Evolutionary conservation across 2,329 filamentous ascomycete species (phyloP), one percentile per base, ranked within the genome.

Genomic region (Zymoseptoria brevis): DNA sequence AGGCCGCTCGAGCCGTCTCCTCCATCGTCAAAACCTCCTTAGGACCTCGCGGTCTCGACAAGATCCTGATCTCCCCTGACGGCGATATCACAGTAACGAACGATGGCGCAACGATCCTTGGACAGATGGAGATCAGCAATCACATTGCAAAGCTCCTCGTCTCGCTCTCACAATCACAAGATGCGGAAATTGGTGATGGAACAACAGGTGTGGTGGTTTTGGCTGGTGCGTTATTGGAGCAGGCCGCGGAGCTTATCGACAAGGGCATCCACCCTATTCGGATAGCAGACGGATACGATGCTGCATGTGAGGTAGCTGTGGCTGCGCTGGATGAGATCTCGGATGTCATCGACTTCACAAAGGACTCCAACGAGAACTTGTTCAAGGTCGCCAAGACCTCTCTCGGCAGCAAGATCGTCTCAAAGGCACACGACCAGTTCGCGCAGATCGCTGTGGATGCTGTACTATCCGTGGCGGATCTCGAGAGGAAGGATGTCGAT

Each of bases 11-110:
- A 74, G 97, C 94, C 60, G 92, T 99, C 69, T 89, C 94, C 68
- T 96, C 91, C 78, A 94, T 99, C 69, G 90, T 99, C 77, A 96
- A 96, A 82, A 94, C 90, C 62, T 99, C 95, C 66, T 83, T 99
- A 69, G 94, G 94, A 55, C 94, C 94, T 57, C 88, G 94, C 68
- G 94, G 94, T 64, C 86, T 99, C 72, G 94, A 99, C 81, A 99
- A 99, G 81, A 99, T 99, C 73, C 84, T 99, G 69, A 99, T 99
- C 71, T 99, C 94, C 55, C 89, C 94, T 62, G 94, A 99, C 75
- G 94, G 94, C 75, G 94, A 99, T 77, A 99, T 99, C 75, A 99
- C 94, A 63, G 91, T 99, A 63, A 99, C 94, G 68, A 99, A 99
- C 80, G 94, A 99, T 79, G 94, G 94, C 71, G 95, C 95, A 57